Percentiles rank a stretch among this genome's conserved stretches.
phyloP scores from a whole-genome alignment of 257 asterid genomes.

The Ligustrum vulgare region DNA sequence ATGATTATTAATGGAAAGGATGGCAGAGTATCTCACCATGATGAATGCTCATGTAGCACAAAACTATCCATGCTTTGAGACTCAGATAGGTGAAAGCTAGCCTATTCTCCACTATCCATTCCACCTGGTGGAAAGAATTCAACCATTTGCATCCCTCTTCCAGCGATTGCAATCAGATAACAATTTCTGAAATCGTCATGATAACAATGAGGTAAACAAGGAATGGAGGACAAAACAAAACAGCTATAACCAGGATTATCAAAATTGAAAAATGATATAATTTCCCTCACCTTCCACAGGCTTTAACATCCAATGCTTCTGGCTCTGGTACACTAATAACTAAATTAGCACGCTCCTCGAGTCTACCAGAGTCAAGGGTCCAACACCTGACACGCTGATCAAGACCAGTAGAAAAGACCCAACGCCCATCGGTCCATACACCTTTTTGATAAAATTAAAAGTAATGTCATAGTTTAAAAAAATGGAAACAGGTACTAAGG shows the following conservation, averaged over 20 bases:
- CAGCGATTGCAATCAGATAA: conserved; percentile 88
- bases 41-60: neutral
- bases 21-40: conserved; percentile 13
- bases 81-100: neutral
- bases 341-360: conserved; percentile 59
- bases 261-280: neutral
- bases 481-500: too few relatives aligned
- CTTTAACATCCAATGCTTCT: conserved; percentile 77
- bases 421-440: conserved; percentile 88
- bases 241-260: neutral
- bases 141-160: conserved; percentile 96
- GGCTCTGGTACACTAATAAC: conserved; percentile 94
- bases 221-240: neutral
- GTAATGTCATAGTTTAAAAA: too few relatives aligned
- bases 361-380: conserved; percentile 49
- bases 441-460: conserved; percentile 38
- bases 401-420: conserved; percentile 91
- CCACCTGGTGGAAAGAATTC: conserved; percentile 49
- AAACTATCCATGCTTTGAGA: neutral
- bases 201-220: conserved; percentile 9
- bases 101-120: conserved; percentile 17
- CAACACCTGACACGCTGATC: conserved; percentile 96
- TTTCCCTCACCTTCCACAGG: conserved; percentile 53
- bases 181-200: conserved; percentile 46
- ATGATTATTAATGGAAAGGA: neutral